Conservation (phyloP, 2,329 filamentous ascomycete species). For the Arthrobotrys musiformis region DNA sequence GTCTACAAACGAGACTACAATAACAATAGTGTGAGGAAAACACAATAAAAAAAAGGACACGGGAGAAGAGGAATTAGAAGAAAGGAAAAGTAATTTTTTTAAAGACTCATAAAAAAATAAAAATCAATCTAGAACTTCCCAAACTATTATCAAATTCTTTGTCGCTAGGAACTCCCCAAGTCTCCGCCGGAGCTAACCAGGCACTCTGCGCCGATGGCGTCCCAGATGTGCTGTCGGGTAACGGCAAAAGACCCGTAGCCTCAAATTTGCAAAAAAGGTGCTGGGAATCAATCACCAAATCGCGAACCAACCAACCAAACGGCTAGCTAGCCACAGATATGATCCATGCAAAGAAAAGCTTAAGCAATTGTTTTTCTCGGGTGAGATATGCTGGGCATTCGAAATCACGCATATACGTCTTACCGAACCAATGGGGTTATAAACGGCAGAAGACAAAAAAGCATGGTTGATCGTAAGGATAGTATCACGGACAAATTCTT, state of each 20-base stretch:
- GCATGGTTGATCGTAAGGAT: slow-evolving; percentile 5
- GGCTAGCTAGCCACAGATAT: background rate
- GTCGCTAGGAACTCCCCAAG: slow-evolving; percentile 1
- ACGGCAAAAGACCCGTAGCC: slow-evolving; percentile 5
- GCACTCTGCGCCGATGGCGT: slow-evolving; percentile 7
- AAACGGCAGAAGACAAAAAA: slow-evolving; percentile 17
- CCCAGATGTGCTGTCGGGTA: background rate
- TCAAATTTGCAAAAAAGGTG: background rate
- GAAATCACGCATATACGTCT: background rate
- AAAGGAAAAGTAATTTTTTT: background rate
- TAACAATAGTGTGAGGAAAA: background rate
- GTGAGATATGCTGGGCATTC: background rate
- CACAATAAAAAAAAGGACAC: no score
- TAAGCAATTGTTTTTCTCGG: background rate
- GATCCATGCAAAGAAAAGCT: background rate
- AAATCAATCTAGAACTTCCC: background rate
- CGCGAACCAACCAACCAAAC: slow-evolving; percentile 1
- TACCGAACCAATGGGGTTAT: slow-evolving; percentile 8
- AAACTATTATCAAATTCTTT: slow-evolving; percentile 2
- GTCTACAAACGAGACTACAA: background rate
- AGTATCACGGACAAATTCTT: background rate
- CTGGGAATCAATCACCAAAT: slow-evolving; percentile 4
- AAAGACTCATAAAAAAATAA: slow-evolving; percentile 4
- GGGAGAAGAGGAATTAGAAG: background rate
- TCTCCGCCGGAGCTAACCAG: slow-evolving; percentile 1